phyloP scores from a whole-genome alignment of 2,329 filamentous ascomycete species.

The Ophiostoma novo-ulmi region DNA sequence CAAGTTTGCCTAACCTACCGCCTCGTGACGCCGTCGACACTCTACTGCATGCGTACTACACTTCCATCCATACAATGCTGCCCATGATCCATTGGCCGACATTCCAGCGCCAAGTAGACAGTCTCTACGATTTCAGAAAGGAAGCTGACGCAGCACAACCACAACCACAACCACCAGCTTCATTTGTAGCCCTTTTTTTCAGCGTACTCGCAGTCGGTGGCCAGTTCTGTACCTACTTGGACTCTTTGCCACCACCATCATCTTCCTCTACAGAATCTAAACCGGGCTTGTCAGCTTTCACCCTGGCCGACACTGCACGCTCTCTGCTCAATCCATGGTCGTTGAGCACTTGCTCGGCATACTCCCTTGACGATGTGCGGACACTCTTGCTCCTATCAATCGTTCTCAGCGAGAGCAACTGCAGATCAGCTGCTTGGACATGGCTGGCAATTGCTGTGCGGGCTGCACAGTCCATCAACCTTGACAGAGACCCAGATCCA shows the following conservation, averaged over 20 bases:
- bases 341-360: constrained; percentile 39
- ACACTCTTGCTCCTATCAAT: constrained; percentile 68
- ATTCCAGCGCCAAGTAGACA: constrained; percentile 70
- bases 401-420: constrained; percentile 78
- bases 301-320: constrained; percentile 67
- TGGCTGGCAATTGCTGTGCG: constrained; percentile 78
- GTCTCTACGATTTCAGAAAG: constrained; percentile 53
- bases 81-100: constrained; percentile 86
- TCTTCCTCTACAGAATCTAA: constrained; percentile 46
- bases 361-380: constrained; percentile 62
- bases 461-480: constrained; percentile 74
- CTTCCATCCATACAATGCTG: constrained; percentile 70
- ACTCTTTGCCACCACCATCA: not conserved
- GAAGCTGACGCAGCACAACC: not conserved
- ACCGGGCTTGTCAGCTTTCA: constrained; percentile 40
- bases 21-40: constrained; percentile 64
- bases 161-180: constrained; percentile 29
- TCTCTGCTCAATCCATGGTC: constrained; percentile 70
- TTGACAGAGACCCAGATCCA: constrained; percentile 62
- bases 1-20: constrained; percentile 57
- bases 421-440: constrained; percentile 77
- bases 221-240: constrained; percentile 53
- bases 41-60: constrained; percentile 69
- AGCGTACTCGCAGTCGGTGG: constrained; percentile 77
- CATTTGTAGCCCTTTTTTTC: constrained; percentile 77